phyloP scores from a whole-genome alignment of 108 stramenopile genomes.

The Cyclotella cryptica region DNA sequence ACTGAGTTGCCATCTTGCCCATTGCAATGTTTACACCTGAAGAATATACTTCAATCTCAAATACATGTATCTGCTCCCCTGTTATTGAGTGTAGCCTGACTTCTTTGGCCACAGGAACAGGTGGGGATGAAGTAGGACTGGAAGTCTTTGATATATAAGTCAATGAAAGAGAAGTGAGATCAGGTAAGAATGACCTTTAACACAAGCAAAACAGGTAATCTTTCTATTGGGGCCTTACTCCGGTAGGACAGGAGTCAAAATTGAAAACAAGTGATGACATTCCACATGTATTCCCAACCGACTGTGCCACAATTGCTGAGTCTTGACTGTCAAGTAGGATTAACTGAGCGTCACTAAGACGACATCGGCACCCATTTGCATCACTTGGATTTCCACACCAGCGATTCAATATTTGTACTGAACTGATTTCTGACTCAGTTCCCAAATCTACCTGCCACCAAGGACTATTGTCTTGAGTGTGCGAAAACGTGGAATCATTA shows the following conservation, averaged over 20 bases:
- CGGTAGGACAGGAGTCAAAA: neutral
- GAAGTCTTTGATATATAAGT: too few relatives aligned
- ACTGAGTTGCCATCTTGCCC: neutral
- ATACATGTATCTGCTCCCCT: neutral
- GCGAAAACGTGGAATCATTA: neutral
- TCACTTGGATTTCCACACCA: constrained; percentile 1
- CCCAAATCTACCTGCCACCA: neutral
- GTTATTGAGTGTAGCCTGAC: too few relatives aligned
- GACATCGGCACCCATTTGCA: neutral
- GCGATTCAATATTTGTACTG: neutral
- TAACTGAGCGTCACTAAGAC: neutral
- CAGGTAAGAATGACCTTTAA: too few relatives aligned
- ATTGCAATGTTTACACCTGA: too few relatives aligned
- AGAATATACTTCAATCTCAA: neutral
- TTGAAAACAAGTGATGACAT: neutral
- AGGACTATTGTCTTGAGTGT: neutral
- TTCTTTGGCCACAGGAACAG: too few relatives aligned
- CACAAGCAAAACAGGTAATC: too few relatives aligned
- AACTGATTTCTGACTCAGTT: neutral
- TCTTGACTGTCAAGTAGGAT: neutral
- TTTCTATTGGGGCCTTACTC: too few relatives aligned
- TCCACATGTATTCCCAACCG: neutral
- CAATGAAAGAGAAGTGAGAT: too few relatives aligned
- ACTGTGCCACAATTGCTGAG: neutral
- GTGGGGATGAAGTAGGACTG: too few relatives aligned